Conservation (phyloP, 2,329 filamentous ascomycete genomes). For the Pezicula rhizophila region DNA sequence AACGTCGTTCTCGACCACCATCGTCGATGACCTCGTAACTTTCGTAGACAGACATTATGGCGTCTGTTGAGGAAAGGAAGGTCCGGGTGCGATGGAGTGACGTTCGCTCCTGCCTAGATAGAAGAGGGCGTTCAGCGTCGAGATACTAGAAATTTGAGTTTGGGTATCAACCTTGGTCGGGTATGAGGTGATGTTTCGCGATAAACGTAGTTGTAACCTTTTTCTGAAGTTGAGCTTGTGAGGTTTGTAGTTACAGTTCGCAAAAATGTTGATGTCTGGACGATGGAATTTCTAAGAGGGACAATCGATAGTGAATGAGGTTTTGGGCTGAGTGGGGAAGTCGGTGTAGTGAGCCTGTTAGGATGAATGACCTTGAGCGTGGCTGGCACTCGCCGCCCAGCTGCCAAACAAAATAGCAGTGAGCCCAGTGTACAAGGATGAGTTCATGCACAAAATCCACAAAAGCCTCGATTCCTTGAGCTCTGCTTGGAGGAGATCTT, state of each 20-base stretch:
- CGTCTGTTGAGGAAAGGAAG: not conserved
- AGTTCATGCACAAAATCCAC: not conserved
- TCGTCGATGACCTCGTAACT: constrained; percentile 23
- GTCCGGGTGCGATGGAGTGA: not conserved
- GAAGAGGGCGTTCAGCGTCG: not conserved
- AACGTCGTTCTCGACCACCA: constrained; percentile 18
- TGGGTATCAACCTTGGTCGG: not conserved
- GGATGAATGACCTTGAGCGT: not conserved
- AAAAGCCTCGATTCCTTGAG: not conserved
- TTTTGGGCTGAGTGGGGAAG: not conserved
- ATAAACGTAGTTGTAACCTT: too few species aligned
- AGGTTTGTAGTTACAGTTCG: not conserved
- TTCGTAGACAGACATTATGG: constrained; percentile 22
- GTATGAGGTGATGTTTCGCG: too few species aligned
- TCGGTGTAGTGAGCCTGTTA: not conserved
- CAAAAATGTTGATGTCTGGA: not conserved
- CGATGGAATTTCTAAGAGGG: not conserved
- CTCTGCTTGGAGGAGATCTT: not conserved
- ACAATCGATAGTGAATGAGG: not conserved
- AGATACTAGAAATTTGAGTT: not conserved
- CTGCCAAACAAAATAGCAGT: not conserved
- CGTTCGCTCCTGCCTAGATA: too few species aligned
- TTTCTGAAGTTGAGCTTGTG: not conserved
- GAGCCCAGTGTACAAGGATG: not conserved
- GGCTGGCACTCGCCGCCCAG: not conserved